Percentiles rank a stretch among this genome's conserved stretches.
Conservation (phyloP, 441 rosid genomes). For the Cnidoscolus chayamansa region DNA sequence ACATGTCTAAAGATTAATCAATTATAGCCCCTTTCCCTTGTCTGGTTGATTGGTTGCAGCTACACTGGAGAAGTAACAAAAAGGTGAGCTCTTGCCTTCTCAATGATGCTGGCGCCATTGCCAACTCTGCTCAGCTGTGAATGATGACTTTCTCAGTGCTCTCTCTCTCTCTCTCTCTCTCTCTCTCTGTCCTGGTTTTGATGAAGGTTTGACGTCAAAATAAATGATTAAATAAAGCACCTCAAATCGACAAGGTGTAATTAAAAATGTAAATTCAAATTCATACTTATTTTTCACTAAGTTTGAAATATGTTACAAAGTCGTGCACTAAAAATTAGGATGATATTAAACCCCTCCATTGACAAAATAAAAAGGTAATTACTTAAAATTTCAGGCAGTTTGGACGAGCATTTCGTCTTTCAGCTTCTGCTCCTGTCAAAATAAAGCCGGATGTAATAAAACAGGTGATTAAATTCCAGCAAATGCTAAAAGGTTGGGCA, state of each 20-base stretch:
- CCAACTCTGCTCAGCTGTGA: constrained; percentile 41
- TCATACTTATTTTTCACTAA: too few relatives aligned
- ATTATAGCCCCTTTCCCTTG: not conserved
- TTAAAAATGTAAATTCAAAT: too few relatives aligned
- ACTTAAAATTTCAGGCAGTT: too few relatives aligned
- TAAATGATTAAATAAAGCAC: too few relatives aligned
- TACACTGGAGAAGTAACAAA: constrained; percentile 44
- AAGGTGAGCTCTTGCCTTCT: constrained; percentile 56
- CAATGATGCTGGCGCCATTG: constrained; percentile 53
- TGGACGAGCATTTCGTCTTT: constrained; percentile 10
- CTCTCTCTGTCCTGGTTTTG: too few relatives aligned
- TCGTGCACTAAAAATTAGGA: too few relatives aligned
- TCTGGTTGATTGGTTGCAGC: constrained; percentile 34
- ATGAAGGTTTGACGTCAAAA: too few relatives aligned
- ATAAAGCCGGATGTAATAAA: not conserved
- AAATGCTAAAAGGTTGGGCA: not conserved
- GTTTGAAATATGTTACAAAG: too few relatives aligned
- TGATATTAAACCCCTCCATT: too few relatives aligned
- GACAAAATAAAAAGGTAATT: too few relatives aligned
- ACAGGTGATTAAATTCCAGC: not conserved
- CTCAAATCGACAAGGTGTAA: too few relatives aligned
- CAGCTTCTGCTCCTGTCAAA: constrained; percentile 22
- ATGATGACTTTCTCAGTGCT: not conserved
- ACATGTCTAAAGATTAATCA: not conserved
- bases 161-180: too few relatives aligned